A percentile compares a stretch with the other conserved stretches of the same genome.
These are phyloP conservation scores for Prunus kanzakura DNA, from an alignment of 306 rosid species.

Conservation along the genomic window DNA sequence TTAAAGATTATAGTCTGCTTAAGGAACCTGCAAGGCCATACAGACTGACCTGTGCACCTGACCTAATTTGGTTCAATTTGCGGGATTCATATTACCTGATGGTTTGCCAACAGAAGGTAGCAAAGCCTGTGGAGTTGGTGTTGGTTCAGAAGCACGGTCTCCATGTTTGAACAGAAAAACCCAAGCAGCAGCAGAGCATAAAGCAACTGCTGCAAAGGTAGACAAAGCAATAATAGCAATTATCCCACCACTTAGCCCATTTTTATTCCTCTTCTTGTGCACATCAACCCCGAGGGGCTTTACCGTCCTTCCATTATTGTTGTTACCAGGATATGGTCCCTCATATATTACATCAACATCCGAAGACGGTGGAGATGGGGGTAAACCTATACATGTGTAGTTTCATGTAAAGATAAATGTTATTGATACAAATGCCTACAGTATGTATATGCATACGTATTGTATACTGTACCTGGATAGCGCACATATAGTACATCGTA, in stretches of 20 bases:
- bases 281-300: constrained; percentile 90
- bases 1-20: background rate
- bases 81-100: constrained; percentile 49
- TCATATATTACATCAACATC: constrained; percentile 46
- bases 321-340: constrained; percentile 58
- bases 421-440: background rate
- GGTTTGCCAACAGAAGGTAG: constrained; percentile 51
- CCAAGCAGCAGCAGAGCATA: constrained; percentile 56
- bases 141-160: constrained; percentile 35
- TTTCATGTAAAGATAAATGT: constrained; percentile 15
- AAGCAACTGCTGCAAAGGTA: constrained; percentile 46
- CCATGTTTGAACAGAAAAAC: constrained; percentile 47
- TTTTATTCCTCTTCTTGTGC: constrained; percentile 51
- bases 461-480: constrained; percentile 66
- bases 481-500: constrained; percentile 84
- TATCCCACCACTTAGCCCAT: constrained; percentile 52
- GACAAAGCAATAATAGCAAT: constrained; percentile 62
- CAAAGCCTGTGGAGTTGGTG: constrained; percentile 36
- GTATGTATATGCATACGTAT: background rate
- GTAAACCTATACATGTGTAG: constrained; percentile 60
- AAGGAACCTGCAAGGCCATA: background rate
- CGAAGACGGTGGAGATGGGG: constrained; percentile 82
- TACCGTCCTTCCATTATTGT: constrained; percentile 53
- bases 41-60: background rate
- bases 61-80: background rate